phyloP scores from a whole-genome alignment of 305 asterid genomes.

The Striga hermonthica region DNA sequence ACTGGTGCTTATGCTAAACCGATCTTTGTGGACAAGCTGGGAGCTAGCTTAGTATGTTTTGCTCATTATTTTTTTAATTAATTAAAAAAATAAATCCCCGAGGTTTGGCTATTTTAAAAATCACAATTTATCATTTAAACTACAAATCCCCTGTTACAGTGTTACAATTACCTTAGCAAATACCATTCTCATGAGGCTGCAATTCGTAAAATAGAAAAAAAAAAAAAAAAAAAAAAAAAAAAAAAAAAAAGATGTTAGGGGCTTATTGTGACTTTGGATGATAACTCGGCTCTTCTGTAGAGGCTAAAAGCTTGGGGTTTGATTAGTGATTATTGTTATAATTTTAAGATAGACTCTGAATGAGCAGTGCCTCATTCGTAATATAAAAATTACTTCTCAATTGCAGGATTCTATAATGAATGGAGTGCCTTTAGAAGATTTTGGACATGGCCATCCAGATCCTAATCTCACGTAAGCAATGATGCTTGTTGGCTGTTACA shows the following conservation, averaged over 20 bases:
- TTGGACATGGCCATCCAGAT: constrained; percentile 99
- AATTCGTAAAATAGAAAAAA: constrained; percentile 2
- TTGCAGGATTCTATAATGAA: constrained; percentile 69
- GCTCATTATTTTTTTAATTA: neutral
- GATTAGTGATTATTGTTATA: neutral
- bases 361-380: constrained; percentile 14
- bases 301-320: neutral
- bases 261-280: neutral
- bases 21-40: constrained; percentile 88
- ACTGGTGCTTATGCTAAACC: constrained; percentile 99
- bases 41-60: constrained; percentile 69
- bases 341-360: constrained; percentile 1
- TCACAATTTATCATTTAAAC: neutral
- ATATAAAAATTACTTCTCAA: constrained; percentile 13
- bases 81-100: neutral
- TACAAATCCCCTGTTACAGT: constrained; percentile 2
- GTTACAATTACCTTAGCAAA: neutral
- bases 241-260: neutral
- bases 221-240: neutral
- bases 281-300: neutral
- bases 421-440: constrained; percentile 93
- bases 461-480: constrained; percentile 90
- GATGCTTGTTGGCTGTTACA: constrained; percentile 15
- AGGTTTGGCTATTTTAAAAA: neutral
- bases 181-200: neutral